Conservation (phyloP, 164 flowering plant species). For the Piper longum region DNA sequence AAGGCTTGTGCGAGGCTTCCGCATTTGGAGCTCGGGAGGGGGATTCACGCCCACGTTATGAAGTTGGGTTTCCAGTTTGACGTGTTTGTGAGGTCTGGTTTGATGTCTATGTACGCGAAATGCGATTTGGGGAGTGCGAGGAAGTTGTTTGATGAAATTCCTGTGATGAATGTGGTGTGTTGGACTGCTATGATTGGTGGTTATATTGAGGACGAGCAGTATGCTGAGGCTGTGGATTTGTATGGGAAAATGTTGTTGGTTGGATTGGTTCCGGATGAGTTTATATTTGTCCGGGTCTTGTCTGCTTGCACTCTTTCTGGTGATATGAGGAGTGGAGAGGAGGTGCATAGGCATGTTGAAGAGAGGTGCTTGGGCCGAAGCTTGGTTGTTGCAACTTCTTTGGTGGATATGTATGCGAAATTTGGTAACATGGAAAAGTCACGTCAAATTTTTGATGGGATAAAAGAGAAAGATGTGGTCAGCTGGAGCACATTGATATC, state of each 20-base stretch:
- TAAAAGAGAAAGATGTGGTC: constrained; percentile 19
- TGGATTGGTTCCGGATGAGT: constrained; percentile 19
- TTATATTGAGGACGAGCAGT: constrained; percentile 9
- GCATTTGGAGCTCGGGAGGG: constrained; percentile 9
- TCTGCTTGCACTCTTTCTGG: constrained; percentile 20
- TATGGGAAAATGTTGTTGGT: constrained; percentile 9
- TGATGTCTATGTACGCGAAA: constrained; percentile 15
- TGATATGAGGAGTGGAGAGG: constrained; percentile 14
- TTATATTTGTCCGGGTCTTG: constrained; percentile 18
- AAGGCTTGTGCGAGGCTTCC: constrained; percentile 18
- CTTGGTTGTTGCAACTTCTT: constrained; percentile 18
- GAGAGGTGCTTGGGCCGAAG: constrained; percentile 14
- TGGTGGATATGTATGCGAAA: constrained; percentile 23
- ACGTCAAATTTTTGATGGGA: constrained; percentile 14
- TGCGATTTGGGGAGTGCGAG: constrained; percentile 12
- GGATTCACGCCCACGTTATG: constrained; percentile 16
- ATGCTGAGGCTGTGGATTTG: constrained; percentile 15
- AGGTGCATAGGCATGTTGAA: constrained; percentile 12
- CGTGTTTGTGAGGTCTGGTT: constrained; percentile 20
- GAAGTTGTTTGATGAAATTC: constrained; percentile 17
- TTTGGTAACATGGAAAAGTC: constrained; percentile 23
- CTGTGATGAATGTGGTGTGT: constrained; percentile 16
- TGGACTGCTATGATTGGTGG: constrained; percentile 25
- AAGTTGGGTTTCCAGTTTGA: constrained; percentile 20
- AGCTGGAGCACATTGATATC: constrained; percentile 20